Base-by-base conservation (phyloP, 2,329 filamentous ascomycete genomes). In the Trichoderma sp. region DNA sequence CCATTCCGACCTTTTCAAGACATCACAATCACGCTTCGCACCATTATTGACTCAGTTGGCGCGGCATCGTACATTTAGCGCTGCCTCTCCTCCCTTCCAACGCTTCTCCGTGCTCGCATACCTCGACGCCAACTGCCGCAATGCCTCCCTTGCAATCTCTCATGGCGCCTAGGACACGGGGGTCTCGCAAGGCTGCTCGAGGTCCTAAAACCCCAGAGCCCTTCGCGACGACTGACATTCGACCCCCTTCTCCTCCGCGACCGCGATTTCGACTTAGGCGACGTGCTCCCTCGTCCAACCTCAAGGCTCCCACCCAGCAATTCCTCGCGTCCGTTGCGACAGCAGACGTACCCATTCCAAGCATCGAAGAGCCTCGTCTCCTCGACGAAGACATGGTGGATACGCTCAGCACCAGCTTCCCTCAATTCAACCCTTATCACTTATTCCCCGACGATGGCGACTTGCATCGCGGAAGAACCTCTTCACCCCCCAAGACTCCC, bases 321-420 rank as follows among this genome's bases (percentile, higher is more conserved):
- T 91, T 91, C 76, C 85, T 91, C n/a, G 89, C 88, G 3, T 91
- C 88, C 4, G 89, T 91, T 71, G 89, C 88, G 58, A 88, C 88
- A 20, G 89, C 88, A 73, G 89, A 91, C 77, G 82, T 90, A 4
- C 88, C 89, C 28, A 86, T 91, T 66, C 89, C 88, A 15, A 91
- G 88, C 78, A 90, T 91, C 70, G 89, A 91, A 79, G 83, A 87
- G 73, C 85, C 87, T 65, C 82, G 84, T 53, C 79, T 81, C 28
- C 75, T 81, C 50, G 83, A 86, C 75, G 82, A 84, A 74, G 82
- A 84, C 55, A 85, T 85, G 82, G 77, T 80, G 43, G 81, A 82
- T 72, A 77, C 78, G 47, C 71, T 78, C 30, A 80, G 79, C 67
- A 76, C 80, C 7, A 71, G 63, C 17, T 77, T 83, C 53, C 78